A percentile compares a stretch with the other conserved stretches of the same genome.
Conservation (phyloP, 805 yeast species). For the Teunomyces barrocoloradensis region DNA sequence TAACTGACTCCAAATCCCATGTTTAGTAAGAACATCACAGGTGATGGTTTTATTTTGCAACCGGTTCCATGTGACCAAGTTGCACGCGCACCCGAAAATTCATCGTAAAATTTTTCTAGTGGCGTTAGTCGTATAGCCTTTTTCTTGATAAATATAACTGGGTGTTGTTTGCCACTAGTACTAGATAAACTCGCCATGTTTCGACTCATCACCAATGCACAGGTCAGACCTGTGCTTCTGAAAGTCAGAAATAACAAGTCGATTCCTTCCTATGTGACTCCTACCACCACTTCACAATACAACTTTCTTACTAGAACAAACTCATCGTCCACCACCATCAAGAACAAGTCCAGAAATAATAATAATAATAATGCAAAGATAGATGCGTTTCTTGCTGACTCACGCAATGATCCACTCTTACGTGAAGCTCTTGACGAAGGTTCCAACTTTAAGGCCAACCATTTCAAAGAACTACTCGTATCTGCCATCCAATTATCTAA, state of each 20-base stretch:
- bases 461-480: conserved; percentile 29
- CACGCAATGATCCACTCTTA: conserved; percentile 22
- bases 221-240: conserved; percentile 36
- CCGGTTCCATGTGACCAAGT: not conserved
- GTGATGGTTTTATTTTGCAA: not conserved
- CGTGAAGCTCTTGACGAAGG: conserved; percentile 20
- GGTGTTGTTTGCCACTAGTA: not conserved
- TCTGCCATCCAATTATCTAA: conserved; percentile 17
- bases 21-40: no score
- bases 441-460: conserved; percentile 17
- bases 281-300: not conserved
- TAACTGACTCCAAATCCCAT: no score
- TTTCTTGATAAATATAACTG: not conserved
- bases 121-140: conserved; percentile 1
- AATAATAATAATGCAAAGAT: conserved; percentile 11
- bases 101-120: conserved; percentile 6
- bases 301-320: conserved; percentile 17
- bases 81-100: conserved; percentile 3
- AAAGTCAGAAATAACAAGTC: conserved; percentile 31
- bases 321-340: conserved; percentile 11
- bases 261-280: conserved; percentile 5
- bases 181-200: conserved; percentile 24
- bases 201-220: conserved; percentile 38
- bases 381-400: conserved; percentile 17
- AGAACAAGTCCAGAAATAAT: conserved; percentile 1